These are phyloP conservation scores for Tuber brumale DNA, from an alignment of 495 filamentous ascomycete genomes.

Conservation along the genomic window DNA sequence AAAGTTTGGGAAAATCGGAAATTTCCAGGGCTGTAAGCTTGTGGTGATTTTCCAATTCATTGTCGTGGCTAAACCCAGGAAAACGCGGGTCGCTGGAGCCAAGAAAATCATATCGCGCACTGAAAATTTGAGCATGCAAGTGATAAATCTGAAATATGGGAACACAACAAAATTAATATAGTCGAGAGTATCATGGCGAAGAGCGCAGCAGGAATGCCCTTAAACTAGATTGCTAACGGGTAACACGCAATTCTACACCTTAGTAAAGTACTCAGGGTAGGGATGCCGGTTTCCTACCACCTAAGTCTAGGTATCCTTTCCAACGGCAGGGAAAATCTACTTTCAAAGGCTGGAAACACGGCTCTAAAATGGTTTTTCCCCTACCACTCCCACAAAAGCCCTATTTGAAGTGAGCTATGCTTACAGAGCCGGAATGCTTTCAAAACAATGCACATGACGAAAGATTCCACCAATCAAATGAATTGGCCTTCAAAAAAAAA, in stretches of 20 bases:
- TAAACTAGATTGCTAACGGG: background rate
- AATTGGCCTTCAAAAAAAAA: background rate
- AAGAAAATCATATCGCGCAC: background rate
- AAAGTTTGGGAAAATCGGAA: background rate
- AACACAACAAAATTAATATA: constrained; percentile 1
- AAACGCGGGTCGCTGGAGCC: background rate
- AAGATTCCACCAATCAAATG: background rate
- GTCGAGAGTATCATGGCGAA: background rate
- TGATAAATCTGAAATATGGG: background rate
- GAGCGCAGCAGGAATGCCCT: background rate
- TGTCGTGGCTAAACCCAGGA: background rate
- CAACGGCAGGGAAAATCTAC: background rate
- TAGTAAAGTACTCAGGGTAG: background rate
- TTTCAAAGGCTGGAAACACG: background rate
- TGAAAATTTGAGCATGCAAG: background rate
- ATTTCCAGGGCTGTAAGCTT: background rate
- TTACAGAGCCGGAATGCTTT: background rate
- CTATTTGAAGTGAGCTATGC: background rate
- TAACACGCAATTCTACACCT: background rate
- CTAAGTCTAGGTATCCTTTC: background rate
- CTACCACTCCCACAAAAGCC: background rate
- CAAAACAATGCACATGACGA: background rate
- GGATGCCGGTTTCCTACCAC: background rate
- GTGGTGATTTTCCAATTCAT: background rate
- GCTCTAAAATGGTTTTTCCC: background rate